These are phyloP conservation scores for Pseudonectria foliicola DNA, from an alignment of 2,329 filamentous ascomycete species.

Conservation along the genomic window DNA sequence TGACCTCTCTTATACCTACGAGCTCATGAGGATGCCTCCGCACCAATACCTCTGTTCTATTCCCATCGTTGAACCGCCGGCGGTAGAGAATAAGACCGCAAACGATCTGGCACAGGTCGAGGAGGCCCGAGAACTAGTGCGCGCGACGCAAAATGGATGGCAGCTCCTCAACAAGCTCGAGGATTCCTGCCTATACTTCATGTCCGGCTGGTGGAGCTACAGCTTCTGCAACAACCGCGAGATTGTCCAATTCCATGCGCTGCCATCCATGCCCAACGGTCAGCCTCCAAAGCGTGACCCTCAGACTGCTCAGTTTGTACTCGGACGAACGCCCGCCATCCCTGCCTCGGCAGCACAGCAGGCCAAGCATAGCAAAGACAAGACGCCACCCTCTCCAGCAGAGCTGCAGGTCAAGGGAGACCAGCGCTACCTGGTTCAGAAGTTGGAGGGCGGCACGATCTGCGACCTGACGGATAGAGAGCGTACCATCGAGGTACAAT, in stretches of 20 bases:
- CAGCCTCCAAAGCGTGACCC: constrained; percentile 73
- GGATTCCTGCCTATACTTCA: constrained; percentile 72
- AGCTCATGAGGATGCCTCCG: constrained; percentile 64
- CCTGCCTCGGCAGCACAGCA: constrained; percentile 22
- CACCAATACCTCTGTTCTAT: constrained; percentile 79
- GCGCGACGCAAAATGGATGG: constrained; percentile 71
- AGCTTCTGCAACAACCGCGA: constrained; percentile 86
- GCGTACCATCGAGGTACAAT: constrained; percentile 77
- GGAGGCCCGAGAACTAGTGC: constrained; percentile 70
- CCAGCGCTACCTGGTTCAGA: constrained; percentile 79
- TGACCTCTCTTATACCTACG: constrained; percentile 45
- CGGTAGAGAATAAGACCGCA: constrained; percentile 56
- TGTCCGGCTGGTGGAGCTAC: constrained; percentile 94
- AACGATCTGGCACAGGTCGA: constrained; percentile 62
- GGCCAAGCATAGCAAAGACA: constrained; percentile 16
- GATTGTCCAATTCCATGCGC: constrained; percentile 83
- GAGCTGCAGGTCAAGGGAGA: constrained; percentile 77
- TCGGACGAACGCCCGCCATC: constrained; percentile 50
- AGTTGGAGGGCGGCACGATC: constrained; percentile 67
- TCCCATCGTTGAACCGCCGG: constrained; percentile 56
- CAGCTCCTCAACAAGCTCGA: constrained; percentile 74
- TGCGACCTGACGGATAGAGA: constrained; percentile 81
- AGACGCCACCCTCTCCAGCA: constrained; percentile 35
- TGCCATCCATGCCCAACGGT: constrained; percentile 59
- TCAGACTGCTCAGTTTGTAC: constrained; percentile 65